Percentiles rank a stretch among this genome's conserved stretches.
Evolutionary conservation across 2,329 filamentous ascomycete species (phyloP).

Genomic region (Aspergillus candidus): DNA sequence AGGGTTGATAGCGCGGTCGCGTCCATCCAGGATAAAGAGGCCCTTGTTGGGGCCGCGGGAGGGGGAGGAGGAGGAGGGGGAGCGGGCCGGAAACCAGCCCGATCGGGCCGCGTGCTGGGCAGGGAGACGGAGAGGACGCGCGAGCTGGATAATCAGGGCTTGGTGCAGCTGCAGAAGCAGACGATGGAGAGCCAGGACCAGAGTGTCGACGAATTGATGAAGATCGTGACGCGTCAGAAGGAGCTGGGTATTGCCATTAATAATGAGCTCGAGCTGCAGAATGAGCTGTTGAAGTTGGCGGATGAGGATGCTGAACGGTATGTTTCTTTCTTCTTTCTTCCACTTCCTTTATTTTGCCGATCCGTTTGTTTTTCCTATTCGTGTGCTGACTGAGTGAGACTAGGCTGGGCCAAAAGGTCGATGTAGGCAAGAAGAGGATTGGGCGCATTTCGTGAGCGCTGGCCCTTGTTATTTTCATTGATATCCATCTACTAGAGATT

Average conservation of each 20-base stretch:
- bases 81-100: constrained; percentile 24
- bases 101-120: constrained; percentile 46
- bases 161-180: constrained; percentile 57
- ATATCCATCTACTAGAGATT: constrained; percentile 1
- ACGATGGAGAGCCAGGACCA: constrained; percentile 58
- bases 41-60: constrained; percentile 27
- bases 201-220: constrained; percentile 53
- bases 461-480: not conserved
- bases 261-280: constrained; percentile 56
- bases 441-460: constrained; percentile 40
- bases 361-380: constrained; percentile 12
- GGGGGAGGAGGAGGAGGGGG: not conserved
- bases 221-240: constrained; percentile 54
- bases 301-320: constrained; percentile 53
- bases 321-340: constrained; percentile 8
- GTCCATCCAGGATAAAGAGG: constrained; percentile 42
- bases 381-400: not conserved
- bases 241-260: constrained; percentile 60
- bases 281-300: constrained; percentile 53
- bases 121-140: constrained; percentile 57
- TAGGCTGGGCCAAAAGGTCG: constrained; percentile 41
- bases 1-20: constrained; percentile 42
- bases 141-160: constrained; percentile 58
- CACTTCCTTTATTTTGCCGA: not conserved
- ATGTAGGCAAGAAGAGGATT: constrained; percentile 43